Conservation (phyloP, 352 stramenopile genomes). For the Pythium brachiatum region DNA sequence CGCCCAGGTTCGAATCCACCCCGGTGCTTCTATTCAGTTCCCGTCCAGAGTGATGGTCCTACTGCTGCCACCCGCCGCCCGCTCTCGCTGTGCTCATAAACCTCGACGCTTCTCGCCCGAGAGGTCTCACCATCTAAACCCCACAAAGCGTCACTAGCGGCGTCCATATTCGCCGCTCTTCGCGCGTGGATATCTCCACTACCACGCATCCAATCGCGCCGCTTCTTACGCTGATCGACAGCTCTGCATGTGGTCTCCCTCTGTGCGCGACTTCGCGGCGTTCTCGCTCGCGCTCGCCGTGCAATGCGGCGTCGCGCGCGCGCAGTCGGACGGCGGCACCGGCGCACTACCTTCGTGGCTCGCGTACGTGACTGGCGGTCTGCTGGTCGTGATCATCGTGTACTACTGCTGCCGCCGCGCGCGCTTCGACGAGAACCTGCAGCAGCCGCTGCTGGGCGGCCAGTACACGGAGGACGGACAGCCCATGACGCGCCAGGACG, state of each 20-base stretch:
- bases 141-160: not conserved
- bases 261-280: constrained; percentile 23
- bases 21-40: constrained; percentile 25
- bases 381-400: constrained; percentile 85
- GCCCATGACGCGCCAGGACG: constrained; percentile 83
- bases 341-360: constrained; percentile 75
- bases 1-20: constrained; percentile 11
- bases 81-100: constrained; percentile 17
- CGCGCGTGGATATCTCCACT: constrained; percentile 8
- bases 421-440: constrained; percentile 84
- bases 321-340: constrained; percentile 15
- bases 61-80: not conserved
- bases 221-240: not conserved
- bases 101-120: constrained; percentile 3
- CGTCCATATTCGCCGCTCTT: not conserved
- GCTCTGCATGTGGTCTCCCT: constrained; percentile 22
- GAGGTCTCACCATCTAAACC: not conserved
- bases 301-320: constrained; percentile 27
- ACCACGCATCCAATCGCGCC: not conserved
- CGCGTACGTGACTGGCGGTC: constrained; percentile 77
- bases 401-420: constrained; percentile 87
- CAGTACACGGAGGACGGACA: constrained; percentile 87
- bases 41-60: constrained; percentile 21
- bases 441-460: constrained; percentile 78
- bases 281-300: constrained; percentile 31